Base-by-base conservation (phyloP, 2,329 filamentous ascomycete genomes). In the Fusarium luffae region DNA sequence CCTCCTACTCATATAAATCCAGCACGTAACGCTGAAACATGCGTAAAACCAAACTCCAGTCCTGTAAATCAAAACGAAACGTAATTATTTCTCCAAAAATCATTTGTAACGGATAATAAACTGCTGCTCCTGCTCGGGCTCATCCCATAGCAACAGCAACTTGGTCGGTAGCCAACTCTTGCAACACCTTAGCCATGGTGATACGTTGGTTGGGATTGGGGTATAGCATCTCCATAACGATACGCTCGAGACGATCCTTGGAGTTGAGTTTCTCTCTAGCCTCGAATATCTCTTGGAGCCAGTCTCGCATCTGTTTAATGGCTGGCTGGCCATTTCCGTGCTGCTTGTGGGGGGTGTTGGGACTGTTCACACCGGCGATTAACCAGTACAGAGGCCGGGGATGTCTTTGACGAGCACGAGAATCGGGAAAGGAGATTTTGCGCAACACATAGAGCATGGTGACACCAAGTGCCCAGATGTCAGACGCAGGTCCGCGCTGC, bases 391-490 rank as follows among this genome's bases (percentile, higher is more conserved):
- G 77, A 28, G 84, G 84, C 58, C 81, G 82, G 1, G 83, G 81
- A 60, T 86, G 84, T 3, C 82, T 79, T 54, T 82, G 81, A 27
- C 83, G 77, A 5, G 81, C 84, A 21, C 87, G 83, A 34, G 77
- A 79, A 66, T 89, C 87, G 1, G 87, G 87, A 59, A 87, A 86
- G 1, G 83, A 73, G 37, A 89, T 86, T 76, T 86, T 86, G 67
- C 82, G 80, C 56, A 89, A 76, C 7, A 87, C 83, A 66, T 89
- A 89, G 21, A 89, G 81, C 86, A 89, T 88, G 30, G 86, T 88
- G 51, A 89, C 81, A 47, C 87, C 87, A 30, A 89, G 78, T 0
- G 86, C 87, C 86, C 87, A 89, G 11, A 88, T 85, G 68, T 89
- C 87, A 30, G 86, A 87, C 4, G 86, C 79, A 5, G 84, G 76